Conservation (phyloP, 2,329 filamentous ascomycete genomes). For the Monilinia laxa region DNA sequence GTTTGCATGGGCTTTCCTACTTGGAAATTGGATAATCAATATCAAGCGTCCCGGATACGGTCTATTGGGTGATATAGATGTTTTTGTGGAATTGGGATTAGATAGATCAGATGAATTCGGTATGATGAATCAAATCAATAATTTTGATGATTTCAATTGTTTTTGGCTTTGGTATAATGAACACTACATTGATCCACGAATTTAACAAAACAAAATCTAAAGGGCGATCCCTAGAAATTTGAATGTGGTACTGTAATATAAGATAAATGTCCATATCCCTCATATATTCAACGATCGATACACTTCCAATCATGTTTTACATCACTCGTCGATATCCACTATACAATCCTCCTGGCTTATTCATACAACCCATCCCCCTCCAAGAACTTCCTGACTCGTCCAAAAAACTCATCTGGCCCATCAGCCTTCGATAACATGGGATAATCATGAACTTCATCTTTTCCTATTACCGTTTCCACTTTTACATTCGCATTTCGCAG, state of each 20-base stretch:
- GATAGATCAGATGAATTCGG: background rate
- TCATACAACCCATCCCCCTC: constrained; percentile 6
- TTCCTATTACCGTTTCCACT: background rate
- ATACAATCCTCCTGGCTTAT: background rate
- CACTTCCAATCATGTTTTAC: background rate
- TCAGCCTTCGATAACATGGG: background rate
- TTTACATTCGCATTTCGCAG: background rate
- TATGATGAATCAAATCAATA: background rate
- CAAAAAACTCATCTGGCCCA: background rate
- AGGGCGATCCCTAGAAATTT: too few species aligned
- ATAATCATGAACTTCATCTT: constrained; percentile 4
- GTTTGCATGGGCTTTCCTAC: background rate
- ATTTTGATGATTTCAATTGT: background rate
- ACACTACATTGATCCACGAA: background rate
- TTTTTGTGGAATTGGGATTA: background rate
- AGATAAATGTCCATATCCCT: background rate
- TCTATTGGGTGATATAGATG: background rate
- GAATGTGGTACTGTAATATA: background rate
- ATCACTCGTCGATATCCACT: background rate
- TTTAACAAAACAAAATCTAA: too few species aligned
- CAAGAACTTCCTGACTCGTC: background rate
- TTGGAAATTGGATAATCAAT: background rate
- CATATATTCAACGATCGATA: background rate
- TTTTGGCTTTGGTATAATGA: background rate
- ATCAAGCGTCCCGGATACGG: background rate